phyloP scores from a whole-genome alignment of 2,329 filamentous ascomycete species.

The Sporothrix schenckii region DNA sequence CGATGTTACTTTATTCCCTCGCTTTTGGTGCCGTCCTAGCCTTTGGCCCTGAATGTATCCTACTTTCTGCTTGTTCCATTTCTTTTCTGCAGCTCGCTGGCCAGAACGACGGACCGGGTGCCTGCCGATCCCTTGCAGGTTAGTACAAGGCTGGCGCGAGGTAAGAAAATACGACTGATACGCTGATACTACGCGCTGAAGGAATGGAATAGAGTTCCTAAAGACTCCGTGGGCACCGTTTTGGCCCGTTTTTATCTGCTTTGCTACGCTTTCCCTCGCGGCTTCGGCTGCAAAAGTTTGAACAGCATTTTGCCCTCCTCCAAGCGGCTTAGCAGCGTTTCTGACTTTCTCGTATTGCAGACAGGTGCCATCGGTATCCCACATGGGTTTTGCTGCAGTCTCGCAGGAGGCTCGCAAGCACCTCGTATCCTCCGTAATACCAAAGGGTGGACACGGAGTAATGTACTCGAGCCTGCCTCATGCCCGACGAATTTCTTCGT shows the following conservation, averaged over 20 bases:
- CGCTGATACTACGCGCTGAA: constrained; percentile 7
- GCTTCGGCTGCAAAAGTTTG: not conserved
- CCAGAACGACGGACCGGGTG: constrained; percentile 14
- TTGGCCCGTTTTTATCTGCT: constrained; percentile 4
- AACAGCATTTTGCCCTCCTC: not conserved
- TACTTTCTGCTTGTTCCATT: not conserved
- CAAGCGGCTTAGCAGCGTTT: constrained; percentile 13
- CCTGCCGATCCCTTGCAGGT: constrained; percentile 28
- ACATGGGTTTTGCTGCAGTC: not conserved
- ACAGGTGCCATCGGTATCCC: not conserved
- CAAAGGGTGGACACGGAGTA: not conserved
- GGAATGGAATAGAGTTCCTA: not conserved
- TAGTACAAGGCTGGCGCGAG: constrained; percentile 24
- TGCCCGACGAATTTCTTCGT: constrained; percentile 23
- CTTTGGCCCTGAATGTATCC: not conserved
- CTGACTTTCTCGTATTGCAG: constrained; percentile 12
- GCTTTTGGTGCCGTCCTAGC: not conserved
- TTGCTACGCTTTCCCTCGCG: not conserved
- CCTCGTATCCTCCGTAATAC: constrained; percentile 10
- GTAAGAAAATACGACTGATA: constrained; percentile 18
- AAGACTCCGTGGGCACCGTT: not conserved
- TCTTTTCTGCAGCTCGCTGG: not conserved
- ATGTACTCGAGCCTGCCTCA: too few relatives aligned
- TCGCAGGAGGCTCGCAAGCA: not conserved
- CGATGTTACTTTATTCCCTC: not conserved